These are phyloP conservation scores for Salmacisia buchloeana DNA, from an alignment of 1,284 basidiomycete species.

Conservation along the genomic window DNA sequence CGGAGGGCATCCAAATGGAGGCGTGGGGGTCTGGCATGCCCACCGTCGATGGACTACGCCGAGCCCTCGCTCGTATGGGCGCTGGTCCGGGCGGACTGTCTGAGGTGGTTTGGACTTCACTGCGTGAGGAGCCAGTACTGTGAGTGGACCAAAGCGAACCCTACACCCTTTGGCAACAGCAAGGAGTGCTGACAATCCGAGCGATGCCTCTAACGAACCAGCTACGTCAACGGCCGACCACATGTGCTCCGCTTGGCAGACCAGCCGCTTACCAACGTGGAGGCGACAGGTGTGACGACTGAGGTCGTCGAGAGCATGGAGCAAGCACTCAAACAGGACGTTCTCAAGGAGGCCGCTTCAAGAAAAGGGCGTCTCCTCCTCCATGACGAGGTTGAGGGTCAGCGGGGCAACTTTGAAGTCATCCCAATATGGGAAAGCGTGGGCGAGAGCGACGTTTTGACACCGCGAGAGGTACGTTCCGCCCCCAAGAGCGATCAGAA, in stretches of 20 bases:
- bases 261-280: slow-evolving; percentile 49
- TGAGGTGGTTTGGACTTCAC: slow-evolving; percentile 43
- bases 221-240: slow-evolving; percentile 66
- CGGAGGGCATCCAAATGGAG: slow-evolving; percentile 14
- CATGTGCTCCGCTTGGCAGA: slow-evolving; percentile 77
- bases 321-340: slow-evolving; percentile 77
- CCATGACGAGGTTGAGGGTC: slow-evolving; percentile 86
- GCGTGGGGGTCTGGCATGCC: slow-evolving; percentile 50
- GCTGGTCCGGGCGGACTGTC: slow-evolving; percentile 27
- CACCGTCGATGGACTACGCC: slow-evolving; percentile 44
- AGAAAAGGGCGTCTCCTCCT: slow-evolving; percentile 73
- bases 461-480: slow-evolving; percentile 68
- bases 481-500: slow-evolving; percentile 52
- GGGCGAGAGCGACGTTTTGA: slow-evolving; percentile 79
- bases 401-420: slow-evolving; percentile 72
- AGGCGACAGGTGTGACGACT: slow-evolving; percentile 83
- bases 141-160: too few species aligned
- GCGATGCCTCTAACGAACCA: too few species aligned
- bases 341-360: slow-evolving; percentile 70
- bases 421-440: slow-evolving; percentile 73
- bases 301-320: slow-evolving; percentile 92
- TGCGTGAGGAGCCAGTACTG: slow-evolving; percentile 47
- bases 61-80: slow-evolving; percentile 43
- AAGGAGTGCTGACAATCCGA: too few species aligned
- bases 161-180: too few species aligned